These are phyloP conservation scores for Fistulinella prunicolor DNA, from an alignment of 768 basidiomycete genomes.

Conservation along the genomic window DNA sequence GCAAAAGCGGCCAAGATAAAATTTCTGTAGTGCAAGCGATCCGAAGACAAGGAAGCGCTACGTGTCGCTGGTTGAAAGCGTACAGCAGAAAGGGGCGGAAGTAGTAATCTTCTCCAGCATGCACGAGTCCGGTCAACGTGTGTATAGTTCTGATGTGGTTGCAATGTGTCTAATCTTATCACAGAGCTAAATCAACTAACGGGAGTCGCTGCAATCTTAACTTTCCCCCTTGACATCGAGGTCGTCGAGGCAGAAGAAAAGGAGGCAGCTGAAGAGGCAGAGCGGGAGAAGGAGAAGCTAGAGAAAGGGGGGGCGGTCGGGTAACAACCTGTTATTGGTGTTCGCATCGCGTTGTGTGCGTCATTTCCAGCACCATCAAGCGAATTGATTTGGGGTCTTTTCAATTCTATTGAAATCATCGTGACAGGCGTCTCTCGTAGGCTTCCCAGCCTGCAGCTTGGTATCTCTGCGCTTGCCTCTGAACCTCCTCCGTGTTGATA, in stretches of 20 bases:
- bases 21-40: constrained; percentile 65
- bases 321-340: neutral
- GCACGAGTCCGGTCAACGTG: constrained; percentile 99
- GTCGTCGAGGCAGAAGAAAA: constrained; percentile 91
- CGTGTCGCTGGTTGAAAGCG: constrained; percentile 84
- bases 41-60: constrained; percentile 76
- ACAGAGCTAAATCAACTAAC: constrained; percentile 94
- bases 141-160: constrained; percentile 29
- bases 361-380: neutral
- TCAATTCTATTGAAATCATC: constrained; percentile 1
- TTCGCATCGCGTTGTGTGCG: neutral
- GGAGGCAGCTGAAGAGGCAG: constrained; percentile 56
- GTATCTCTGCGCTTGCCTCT: constrained; percentile 79
- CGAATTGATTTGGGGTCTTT: neutral
- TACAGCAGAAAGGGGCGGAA: constrained; percentile 85
- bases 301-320: constrained; percentile 7
- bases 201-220: constrained; percentile 92
- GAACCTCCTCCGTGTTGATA: constrained; percentile 38
- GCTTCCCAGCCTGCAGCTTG: constrained; percentile 87
- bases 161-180: constrained; percentile 1
- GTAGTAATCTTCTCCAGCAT: constrained; percentile 98
- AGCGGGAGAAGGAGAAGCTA: constrained; percentile 13
- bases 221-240: constrained; percentile 94
- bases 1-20: neutral
- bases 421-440: constrained; percentile 58